Evolutionary conservation across 1,139 yeast genomes (phyloP).

Genomic region (Taphrina deformans): DNA sequence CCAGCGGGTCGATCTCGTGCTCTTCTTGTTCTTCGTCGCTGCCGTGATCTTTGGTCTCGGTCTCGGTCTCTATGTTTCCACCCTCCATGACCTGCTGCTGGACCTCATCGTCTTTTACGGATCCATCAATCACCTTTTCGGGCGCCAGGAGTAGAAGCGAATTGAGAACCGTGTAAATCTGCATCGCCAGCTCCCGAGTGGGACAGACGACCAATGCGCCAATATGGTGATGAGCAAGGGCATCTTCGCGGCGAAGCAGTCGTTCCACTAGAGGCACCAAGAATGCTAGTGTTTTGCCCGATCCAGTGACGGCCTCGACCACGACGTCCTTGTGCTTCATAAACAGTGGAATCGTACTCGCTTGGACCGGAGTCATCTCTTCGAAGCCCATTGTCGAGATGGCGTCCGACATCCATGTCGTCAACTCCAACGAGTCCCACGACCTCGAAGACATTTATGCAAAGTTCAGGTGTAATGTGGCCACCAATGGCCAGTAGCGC

Average conservation of each 20-base stretch:
- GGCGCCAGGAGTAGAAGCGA: conserved; percentile 54
- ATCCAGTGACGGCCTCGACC: conserved; percentile 95
- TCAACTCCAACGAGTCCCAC: conserved; percentile 1
- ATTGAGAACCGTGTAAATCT: conserved; percentile 68
- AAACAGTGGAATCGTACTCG: conserved; percentile 86
- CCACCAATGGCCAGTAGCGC: too few species aligned
- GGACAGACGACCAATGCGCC: conserved; percentile 78
- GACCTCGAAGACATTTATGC: conserved; percentile 1
- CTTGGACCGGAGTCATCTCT: conserved; percentile 96
- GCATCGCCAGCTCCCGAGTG: conserved; percentile 87
- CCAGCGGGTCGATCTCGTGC: conserved; percentile 9
- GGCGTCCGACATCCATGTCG: conserved; percentile 52
- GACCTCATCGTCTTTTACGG: conserved; percentile 44
- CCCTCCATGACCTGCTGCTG: conserved; percentile 87
- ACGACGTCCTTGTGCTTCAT: conserved; percentile 91
- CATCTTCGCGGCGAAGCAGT: conserved; percentile 41
- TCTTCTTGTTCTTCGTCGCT: not conserved
- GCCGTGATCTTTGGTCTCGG: not conserved
- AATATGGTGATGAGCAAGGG: conserved; percentile 55
- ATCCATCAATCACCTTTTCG: conserved; percentile 36
- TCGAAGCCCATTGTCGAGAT: conserved; percentile 70
- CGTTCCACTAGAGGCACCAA: conserved; percentile 74
- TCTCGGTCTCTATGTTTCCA: conserved; percentile 43
- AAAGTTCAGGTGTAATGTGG: too few species aligned
- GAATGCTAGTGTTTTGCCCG: conserved; percentile 91